Evolutionary conservation across 352 stramenopile genomes (phyloP), one percentile per base, ranked within the genome.

Genomic region (Phytophthora gonapodyides): DNA sequence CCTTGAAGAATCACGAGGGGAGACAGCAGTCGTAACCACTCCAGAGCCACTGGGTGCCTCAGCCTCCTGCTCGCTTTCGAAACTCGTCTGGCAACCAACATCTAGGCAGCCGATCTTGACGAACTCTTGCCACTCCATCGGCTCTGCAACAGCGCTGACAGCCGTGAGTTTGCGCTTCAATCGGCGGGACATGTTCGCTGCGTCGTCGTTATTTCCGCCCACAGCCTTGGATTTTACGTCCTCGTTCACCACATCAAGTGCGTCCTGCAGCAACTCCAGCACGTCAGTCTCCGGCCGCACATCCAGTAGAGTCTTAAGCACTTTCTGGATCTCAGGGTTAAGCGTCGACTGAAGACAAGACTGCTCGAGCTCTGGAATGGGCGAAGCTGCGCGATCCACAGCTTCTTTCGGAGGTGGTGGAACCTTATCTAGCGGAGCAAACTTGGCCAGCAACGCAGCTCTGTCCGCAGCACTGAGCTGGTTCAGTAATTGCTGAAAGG

Each of bases 81-180:
- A 62, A 37, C 38, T 58, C 0, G 82, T 91, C 51, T 91, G 80
- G 19, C 76, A 87, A 0, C 62, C 66, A 45, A 85, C 69, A 21
- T 87, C 69, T 0, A 88, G 40, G 21, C 55, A 72, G 4, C 69
- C 76, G 6, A 87, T 40, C 59, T 76, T 81, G 24, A 89, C 77
- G 45, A 61, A 75, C 37, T 87, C 69, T 16, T 91, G 78, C 78
- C 79, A 88, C 42, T 87, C 71, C 57, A 89, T 91, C 17, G 82
- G 76, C 45, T 89, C 74, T 0, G 78, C 59, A 13, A 89, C 72
- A 34, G 82, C 79, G 21, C 71, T 55, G 0, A 91, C 74, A 9
- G 82, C 82, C 17, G 75, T 88, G 10, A 88, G 38, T 41, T 80
- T 87, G 38, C 78, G 67, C 15, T 69, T 68, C 1, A 80, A 11